phyloP scores from a whole-genome alignment of 2,329 filamentous ascomycete genomes.

The Coniochaeta hoffmannii region DNA sequence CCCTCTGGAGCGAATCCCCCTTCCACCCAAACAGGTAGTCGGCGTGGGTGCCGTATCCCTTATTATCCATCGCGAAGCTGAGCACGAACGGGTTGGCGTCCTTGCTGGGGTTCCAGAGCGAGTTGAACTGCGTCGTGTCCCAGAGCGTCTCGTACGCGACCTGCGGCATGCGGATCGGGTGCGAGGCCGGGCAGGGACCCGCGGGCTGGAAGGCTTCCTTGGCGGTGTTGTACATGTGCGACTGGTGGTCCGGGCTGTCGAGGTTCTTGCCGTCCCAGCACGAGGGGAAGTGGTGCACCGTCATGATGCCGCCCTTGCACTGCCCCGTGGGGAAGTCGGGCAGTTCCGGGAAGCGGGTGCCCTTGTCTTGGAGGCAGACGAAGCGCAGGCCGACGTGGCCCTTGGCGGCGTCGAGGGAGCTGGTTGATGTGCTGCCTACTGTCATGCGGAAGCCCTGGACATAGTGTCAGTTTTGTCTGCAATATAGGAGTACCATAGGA shows the following conservation, averaged over 20 bases:
- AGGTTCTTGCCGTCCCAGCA: conserved; percentile 56
- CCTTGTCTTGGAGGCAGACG: conserved; percentile 30
- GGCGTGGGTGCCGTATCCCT: conserved; percentile 22
- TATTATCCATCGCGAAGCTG: conserved; percentile 15
- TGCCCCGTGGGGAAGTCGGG: conserved; percentile 29
- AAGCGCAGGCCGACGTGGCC: conserved; percentile 29
- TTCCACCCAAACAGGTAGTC: conserved; percentile 27
- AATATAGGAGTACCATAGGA: too few species aligned
- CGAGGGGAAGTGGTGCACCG: conserved; percentile 31
- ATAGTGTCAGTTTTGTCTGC: conserved; percentile 5
- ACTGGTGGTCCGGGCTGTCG: conserved; percentile 42
- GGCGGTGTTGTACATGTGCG: conserved; percentile 21
- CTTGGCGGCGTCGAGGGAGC: conserved; percentile 20
- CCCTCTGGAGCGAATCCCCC: conserved; percentile 23
- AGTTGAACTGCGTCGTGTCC: conserved; percentile 30
- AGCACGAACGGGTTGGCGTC: conserved; percentile 21
- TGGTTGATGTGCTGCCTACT: conserved; percentile 24
- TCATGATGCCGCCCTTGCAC: conserved; percentile 34
- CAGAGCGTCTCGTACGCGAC: conserved; percentile 37
- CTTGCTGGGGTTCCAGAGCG: conserved; percentile 28
- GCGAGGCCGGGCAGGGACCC: conserved; percentile 17
- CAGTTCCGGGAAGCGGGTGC: conserved; percentile 31
- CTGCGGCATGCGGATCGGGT: conserved; percentile 23
- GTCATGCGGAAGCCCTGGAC: conserved; percentile 37
- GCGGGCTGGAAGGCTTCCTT: conserved; percentile 18